A percentile compares a stretch with the other conserved stretches of the same genome.
Conservation (phyloP, 1,139 yeast genomes). For the Keqinozyma sinolaborantium region DNA sequence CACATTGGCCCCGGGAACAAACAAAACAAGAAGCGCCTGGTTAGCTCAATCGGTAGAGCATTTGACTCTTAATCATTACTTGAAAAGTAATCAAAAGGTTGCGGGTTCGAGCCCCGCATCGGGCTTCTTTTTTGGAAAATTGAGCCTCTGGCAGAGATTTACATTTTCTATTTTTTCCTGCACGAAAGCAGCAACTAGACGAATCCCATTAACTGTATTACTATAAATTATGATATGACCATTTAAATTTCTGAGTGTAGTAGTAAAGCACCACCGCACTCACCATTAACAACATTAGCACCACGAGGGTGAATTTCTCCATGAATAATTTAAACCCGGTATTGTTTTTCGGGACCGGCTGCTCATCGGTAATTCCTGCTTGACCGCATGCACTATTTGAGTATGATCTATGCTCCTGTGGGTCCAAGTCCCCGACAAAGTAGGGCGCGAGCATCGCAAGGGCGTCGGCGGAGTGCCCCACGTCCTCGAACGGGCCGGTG, state of each 20-base stretch:
- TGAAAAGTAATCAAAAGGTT: constrained; percentile 35
- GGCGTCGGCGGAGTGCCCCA: constrained; percentile 47
- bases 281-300: constrained; percentile 20
- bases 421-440: constrained; percentile 28
- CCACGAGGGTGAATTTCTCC: constrained; percentile 17
- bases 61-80: constrained; percentile 32
- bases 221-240: constrained; percentile 13
- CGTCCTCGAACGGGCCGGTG: constrained; percentile 55
- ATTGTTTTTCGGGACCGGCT: constrained; percentile 6
- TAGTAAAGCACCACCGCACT: constrained; percentile 23
- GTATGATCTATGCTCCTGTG: constrained; percentile 15
- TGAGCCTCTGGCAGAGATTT: too few relatives aligned
- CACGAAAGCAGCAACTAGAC: neutral
- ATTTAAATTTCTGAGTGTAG: constrained; percentile 26
- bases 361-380: constrained; percentile 6
- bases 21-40: constrained; percentile 24
- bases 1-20: too few relatives aligned
- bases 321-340: constrained; percentile 9
- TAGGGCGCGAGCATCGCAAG: constrained; percentile 37
- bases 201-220: neutral
- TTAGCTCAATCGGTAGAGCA: constrained; percentile 49
- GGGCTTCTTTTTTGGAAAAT: constrained; percentile 34
- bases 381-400: constrained; percentile 6
- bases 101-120: constrained; percentile 54
- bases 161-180: constrained; percentile 3